Conservation (phyloP, 257 asterid genomes). For the Lycium barbarum region DNA sequence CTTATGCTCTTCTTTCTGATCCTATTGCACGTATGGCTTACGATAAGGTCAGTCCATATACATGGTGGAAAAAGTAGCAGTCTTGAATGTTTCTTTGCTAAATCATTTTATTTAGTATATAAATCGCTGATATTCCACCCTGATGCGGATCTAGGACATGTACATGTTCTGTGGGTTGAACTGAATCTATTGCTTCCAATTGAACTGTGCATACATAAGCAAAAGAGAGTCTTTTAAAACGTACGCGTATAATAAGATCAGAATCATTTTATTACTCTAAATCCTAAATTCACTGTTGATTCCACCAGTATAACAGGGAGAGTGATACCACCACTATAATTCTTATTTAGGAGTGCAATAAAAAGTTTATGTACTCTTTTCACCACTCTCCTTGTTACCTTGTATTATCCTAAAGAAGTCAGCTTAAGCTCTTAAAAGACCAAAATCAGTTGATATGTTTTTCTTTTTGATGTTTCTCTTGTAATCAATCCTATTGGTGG, state of each 20-base stretch:
- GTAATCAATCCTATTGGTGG: too few species aligned
- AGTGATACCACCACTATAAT: background rate
- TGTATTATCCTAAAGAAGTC: background rate
- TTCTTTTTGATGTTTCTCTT: background rate
- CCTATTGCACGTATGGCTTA: slow-evolving; percentile 71
- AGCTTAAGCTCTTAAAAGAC: background rate
- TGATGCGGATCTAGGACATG: background rate
- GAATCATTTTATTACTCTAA: background rate
- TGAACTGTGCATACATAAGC: background rate
- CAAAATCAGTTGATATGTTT: background rate
- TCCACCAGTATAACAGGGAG: too few species aligned
- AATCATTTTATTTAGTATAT: background rate
- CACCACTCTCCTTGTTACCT: background rate
- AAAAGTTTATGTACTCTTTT: background rate
- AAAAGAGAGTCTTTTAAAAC: background rate
- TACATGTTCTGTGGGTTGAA: background rate
- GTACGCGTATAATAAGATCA: background rate
- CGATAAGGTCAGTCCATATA: slow-evolving; percentile 61
- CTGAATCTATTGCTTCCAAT: background rate
- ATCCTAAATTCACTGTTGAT: background rate
- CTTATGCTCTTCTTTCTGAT: slow-evolving; percentile 81
- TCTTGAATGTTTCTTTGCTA: background rate
- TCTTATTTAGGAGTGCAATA: background rate
- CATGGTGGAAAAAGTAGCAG: background rate
- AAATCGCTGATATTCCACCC: background rate